Base-by-base conservation (phyloP, 371 early-diverging fungal genomes). In the Mortierella sp. region DNA sequence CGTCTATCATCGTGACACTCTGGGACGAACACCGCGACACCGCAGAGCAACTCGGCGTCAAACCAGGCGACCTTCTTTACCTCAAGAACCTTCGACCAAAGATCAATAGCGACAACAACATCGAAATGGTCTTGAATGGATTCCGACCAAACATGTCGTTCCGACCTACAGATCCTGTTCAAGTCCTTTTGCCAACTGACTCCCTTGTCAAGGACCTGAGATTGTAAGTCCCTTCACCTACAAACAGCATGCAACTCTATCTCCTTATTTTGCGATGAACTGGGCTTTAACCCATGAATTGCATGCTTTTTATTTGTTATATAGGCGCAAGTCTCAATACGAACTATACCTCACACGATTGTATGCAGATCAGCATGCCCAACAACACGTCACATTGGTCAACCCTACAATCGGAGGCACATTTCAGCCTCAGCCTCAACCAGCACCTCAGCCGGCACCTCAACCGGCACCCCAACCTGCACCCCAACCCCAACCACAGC, bases 1-100 rank as follows among this genome's bases (percentile, higher is more conserved):
- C 64, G n/a, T 69, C 80, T 0, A 61, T 82, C 16, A 29, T 75
- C 0, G 72, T 77, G 5, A 78, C 83, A 1, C 68, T 82, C 5
- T 82, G 83, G 83, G 83, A 82, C 47, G 79, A 78, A 37, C 75
- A 82, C 41, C 41, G 34, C 11, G 24, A 64, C 1, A 39, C 31
- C 2, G 68, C 75, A 1, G n/a, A 39, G 19, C 10, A 58, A 0
- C 22, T 78, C 22, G 39, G 58, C 8, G 44, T 82, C 5, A 24
- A 43, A 2, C 52, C 45, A 7, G 76, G 83, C 2, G 50, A 78
- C 7, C 34, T 70, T 22, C 31, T 75, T 6, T 45, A 61, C 34
- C 73, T 82, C n/a, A 77, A 78, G 70, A 82, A 75, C 47, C 44
- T 80, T 6, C 9, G 6, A 10, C 70, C 67, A 22, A 80, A 76